Conservation (phyloP, 345 rosid species). For the Citrus cavaleriei region DNA sequence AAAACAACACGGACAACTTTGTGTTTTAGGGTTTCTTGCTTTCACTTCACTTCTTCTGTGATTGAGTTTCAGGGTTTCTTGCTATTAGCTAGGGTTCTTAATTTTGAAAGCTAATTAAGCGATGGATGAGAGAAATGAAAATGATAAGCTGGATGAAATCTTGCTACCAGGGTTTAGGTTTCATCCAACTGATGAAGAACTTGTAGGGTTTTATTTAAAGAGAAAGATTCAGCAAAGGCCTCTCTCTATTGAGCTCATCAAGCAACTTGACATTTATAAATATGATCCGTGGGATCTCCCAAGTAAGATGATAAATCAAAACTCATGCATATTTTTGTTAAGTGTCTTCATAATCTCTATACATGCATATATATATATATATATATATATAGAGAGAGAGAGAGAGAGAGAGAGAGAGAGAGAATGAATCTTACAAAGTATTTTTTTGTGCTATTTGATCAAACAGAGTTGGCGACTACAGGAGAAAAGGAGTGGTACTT, state of each 20-base stretch:
- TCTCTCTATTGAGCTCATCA: slow-evolving; percentile 70
- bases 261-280: slow-evolving; percentile 86
- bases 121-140: slow-evolving; percentile 49
- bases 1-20: background rate
- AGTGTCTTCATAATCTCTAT: background rate
- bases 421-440: background rate
- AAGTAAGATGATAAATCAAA: slow-evolving; percentile 36
- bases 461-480: slow-evolving; percentile 55
- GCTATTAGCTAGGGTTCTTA: too few relatives aligned
- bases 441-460: background rate
- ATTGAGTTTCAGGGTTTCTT: background rate
- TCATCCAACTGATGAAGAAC: slow-evolving; percentile 94
- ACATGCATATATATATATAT: too few relatives aligned
- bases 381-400: too few relatives aligned
- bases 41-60: background rate
- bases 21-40: slow-evolving; percentile 23
- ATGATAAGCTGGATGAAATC: slow-evolving; percentile 59
- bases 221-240: slow-evolving; percentile 72
- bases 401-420: background rate
- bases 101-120: too few relatives aligned
- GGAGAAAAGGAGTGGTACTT: slow-evolving; percentile 96
- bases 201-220: slow-evolving; percentile 77
- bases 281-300: slow-evolving; percentile 97
- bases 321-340: background rate
- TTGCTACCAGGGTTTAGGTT: slow-evolving; percentile 88